Conservation (phyloP, 345 rosid species). For the Salix viminalis region DNA sequence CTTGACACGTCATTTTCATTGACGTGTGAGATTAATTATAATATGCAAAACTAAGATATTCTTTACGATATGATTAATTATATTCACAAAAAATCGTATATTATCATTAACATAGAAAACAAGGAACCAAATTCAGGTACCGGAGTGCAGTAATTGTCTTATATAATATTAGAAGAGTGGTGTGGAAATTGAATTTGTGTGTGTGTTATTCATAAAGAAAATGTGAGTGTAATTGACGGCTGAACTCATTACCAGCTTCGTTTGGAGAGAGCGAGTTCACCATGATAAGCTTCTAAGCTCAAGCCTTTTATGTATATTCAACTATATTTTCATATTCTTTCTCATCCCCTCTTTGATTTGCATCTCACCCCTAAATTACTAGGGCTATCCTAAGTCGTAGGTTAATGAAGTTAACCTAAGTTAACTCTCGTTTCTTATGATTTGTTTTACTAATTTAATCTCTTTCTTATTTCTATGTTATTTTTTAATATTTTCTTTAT, state of each 20-base stretch:
- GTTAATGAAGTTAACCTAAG: too few species aligned
- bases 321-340: not conserved
- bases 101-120: not conserved
- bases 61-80: too few species aligned
- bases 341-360: not conserved
- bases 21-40: too few species aligned
- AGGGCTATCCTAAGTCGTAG: too few species aligned
- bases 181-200: not conserved
- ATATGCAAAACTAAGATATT: too few species aligned
- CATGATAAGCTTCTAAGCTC: not conserved
- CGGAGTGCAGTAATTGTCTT: not conserved
- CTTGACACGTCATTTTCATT: not conserved
- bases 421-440: too few species aligned
- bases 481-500: too few species aligned
- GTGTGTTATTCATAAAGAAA: too few species aligned
- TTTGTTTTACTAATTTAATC: too few species aligned
- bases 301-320: not conserved
- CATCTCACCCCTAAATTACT: not conserved
- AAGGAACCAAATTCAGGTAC: not conserved
- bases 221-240: not conserved
- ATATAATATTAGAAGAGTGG: too few species aligned
- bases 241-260: not conserved
- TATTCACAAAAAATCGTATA: too few species aligned
- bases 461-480: too few species aligned
- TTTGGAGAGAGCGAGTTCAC: not conserved